These are phyloP conservation scores for Sugiyamaella pinicola DNA, from an alignment of 1,139 yeast genomes.

Conservation along the genomic window DNA sequence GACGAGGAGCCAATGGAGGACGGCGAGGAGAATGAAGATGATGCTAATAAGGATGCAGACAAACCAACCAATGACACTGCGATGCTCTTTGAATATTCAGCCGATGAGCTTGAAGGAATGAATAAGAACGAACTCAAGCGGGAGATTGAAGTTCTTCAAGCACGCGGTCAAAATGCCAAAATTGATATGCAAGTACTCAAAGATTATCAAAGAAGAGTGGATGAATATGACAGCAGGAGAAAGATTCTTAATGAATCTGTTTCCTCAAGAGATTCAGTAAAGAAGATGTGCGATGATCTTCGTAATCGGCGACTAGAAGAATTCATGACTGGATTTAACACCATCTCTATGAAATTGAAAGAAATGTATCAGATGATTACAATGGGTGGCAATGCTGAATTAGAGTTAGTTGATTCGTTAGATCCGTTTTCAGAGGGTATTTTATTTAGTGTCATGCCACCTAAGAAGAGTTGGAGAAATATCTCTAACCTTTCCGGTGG, in stretches of 20 bases:
- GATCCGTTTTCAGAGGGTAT: conserved; percentile 99
- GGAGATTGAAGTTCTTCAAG: conserved; percentile 60
- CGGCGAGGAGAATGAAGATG: conserved; percentile 27
- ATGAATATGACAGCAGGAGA: conserved; percentile 65
- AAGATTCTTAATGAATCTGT: conserved; percentile 70
- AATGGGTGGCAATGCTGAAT: conserved; percentile 98
- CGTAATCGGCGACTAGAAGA: conserved; percentile 78
- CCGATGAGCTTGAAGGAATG: conserved; percentile 56
- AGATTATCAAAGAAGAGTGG: conserved; percentile 70
- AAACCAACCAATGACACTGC: conserved; percentile 37
- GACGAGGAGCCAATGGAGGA: conserved; percentile 28
- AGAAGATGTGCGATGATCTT: conserved; percentile 65
- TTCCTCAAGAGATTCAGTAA: conserved; percentile 63
- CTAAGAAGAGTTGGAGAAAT: conserved; percentile 96
- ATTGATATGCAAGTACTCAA: conserved; percentile 75
- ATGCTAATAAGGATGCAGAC: conserved; percentile 22
- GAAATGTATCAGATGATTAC: conserved; percentile 99
- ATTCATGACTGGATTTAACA: conserved; percentile 89
- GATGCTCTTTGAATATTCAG: conserved; percentile 42
- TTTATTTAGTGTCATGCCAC: conserved; percentile 97
- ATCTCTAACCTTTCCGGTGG: conserved; percentile 96
- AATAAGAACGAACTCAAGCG: conserved; percentile 54
- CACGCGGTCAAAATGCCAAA: conserved; percentile 57
- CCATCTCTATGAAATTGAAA: conserved; percentile 83
- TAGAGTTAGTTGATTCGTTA: conserved; percentile 90